Conservation (phyloP, 345 rosid species). For the Acer campestre region DNA sequence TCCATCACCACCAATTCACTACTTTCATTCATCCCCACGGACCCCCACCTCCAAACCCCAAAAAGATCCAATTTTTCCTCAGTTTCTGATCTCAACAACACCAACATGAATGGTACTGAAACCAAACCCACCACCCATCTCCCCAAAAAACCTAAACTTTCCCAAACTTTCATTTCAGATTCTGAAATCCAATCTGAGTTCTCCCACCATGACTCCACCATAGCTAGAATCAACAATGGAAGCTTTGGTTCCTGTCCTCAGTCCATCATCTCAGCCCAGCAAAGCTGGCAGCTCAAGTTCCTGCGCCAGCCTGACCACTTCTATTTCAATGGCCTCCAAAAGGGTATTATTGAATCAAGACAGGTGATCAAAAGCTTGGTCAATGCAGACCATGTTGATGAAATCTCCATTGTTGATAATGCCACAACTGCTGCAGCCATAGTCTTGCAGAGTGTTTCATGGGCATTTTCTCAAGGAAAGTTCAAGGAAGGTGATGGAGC, state of each 20-base stretch:
- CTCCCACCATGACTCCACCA: slow-evolving; percentile 67
- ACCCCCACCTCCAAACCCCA: neutral
- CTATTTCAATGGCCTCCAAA: slow-evolving; percentile 61
- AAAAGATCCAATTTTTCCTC: slow-evolving; percentile 12
- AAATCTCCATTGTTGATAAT: slow-evolving; percentile 88
- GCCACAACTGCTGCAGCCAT: slow-evolving; percentile 94
- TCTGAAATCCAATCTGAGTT: slow-evolving; percentile 67
- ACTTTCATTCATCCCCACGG: neutral
- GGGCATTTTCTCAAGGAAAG: slow-evolving; percentile 72
- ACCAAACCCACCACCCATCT: slow-evolving; percentile 17
- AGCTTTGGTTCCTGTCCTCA: slow-evolving; percentile 90
- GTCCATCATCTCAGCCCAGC: slow-evolving; percentile 64
- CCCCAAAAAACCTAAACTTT: slow-evolving; percentile 42
- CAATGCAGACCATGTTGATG: slow-evolving; percentile 74
- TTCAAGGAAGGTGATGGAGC: slow-evolving; percentile 69
- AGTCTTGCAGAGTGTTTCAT: slow-evolving; percentile 66
- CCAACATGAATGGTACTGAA: slow-evolving; percentile 31
- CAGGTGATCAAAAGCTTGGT: slow-evolving; percentile 47
- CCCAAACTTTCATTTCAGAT: slow-evolving; percentile 35
- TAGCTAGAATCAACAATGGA: slow-evolving; percentile 87
- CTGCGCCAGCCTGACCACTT: slow-evolving; percentile 79
- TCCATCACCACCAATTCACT: neutral
- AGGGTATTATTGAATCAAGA: slow-evolving; percentile 60
- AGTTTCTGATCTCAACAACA: slow-evolving; percentile 33
- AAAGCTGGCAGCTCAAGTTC: slow-evolving; percentile 62